These are phyloP conservation scores for Boletus subcaerulescens DNA, from an alignment of 768 basidiomycete genomes.

Conservation along the genomic window DNA sequence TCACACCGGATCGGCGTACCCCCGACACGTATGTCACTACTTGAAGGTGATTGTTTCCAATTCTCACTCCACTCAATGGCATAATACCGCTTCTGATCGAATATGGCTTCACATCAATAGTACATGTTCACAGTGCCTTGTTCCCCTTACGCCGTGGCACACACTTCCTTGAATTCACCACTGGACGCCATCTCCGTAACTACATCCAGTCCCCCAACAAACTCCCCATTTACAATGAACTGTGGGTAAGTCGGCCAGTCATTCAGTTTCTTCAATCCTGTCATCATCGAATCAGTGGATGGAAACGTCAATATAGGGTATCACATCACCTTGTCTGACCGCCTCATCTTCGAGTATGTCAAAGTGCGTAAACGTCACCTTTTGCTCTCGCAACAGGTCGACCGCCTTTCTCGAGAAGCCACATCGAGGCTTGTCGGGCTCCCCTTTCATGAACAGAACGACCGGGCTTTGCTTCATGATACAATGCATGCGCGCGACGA, in stretches of 20 bases:
- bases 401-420: conserved; percentile 83
- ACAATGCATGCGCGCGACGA: conserved; percentile 56
- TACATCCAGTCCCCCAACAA: conserved; percentile 94
- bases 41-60: not conserved
- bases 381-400: conserved; percentile 58
- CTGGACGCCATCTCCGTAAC: conserved; percentile 82
- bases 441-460: conserved; percentile 91
- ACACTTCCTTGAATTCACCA: conserved; percentile 67
- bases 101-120: not conserved
- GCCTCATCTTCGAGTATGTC: conserved; percentile 82
- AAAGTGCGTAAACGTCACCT: conserved; percentile 68
- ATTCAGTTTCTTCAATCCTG: conserved; percentile 73
- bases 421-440: conserved; percentile 72
- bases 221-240: conserved; percentile 83
- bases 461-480: conserved; percentile 81
- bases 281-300: conserved; percentile 3
- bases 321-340: conserved; percentile 68
- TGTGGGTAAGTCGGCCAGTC: conserved; percentile 92
- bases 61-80: not conserved
- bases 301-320: not conserved
- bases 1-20: not conserved
- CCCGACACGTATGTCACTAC: conserved; percentile 5
- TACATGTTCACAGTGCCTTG: not conserved
- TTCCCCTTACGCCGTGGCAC: conserved; percentile 4
- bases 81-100: not conserved